These are phyloP conservation scores for Trichomonascus vanleenenianus DNA, from an alignment of 805 yeast species.

Conservation along the genomic window DNA sequence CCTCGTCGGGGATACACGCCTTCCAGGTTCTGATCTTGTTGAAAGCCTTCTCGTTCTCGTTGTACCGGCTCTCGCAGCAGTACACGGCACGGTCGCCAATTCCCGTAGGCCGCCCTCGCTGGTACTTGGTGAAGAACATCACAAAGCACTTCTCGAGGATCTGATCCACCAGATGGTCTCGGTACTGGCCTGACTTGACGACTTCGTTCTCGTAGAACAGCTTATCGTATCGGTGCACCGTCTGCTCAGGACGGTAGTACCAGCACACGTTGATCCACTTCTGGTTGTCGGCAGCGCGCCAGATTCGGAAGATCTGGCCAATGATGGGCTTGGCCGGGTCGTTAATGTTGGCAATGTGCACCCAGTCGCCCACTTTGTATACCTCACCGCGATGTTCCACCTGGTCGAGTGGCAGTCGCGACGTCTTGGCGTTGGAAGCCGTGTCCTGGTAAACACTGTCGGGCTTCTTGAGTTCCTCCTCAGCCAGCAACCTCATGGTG, in stretches of 20 bases:
- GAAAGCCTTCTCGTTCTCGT: conserved; percentile 82
- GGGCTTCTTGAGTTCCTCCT: conserved; percentile 69
- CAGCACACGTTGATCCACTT: conserved; percentile 92
- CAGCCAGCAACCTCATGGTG: conserved; percentile 47
- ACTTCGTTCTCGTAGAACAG: conserved; percentile 91
- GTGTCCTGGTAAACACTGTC: conserved; percentile 60
- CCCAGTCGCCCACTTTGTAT: conserved; percentile 93
- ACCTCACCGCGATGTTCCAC: conserved; percentile 61
- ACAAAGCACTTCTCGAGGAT: conserved; percentile 92
- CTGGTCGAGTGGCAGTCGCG: conserved; percentile 74
- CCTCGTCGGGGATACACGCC: conserved; percentile 96
- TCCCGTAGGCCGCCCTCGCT: conserved; percentile 86
- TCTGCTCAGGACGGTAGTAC: conserved; percentile 97
- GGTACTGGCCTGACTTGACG: conserved; percentile 91
- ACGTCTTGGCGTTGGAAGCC: conserved; percentile 48
- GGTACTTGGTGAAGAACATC: conserved; percentile 87
- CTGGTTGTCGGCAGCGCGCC: conserved; percentile 72
- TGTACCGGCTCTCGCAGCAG: conserved; percentile 91
- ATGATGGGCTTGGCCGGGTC: conserved; percentile 86
- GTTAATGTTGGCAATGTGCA: conserved; percentile 76
- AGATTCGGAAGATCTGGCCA: conserved; percentile 87
- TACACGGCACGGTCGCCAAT: conserved; percentile 64
- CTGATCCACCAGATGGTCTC: conserved; percentile 87
- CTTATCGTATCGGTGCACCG: conserved; percentile 87
- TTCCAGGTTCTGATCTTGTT: conserved; percentile 97